Percentiles rank a stretch among this genome's conserved stretches.
These are phyloP conservation scores for Candida coleopterorum DNA, from an alignment of 805 yeast genomes.

Conservation along the genomic window DNA sequence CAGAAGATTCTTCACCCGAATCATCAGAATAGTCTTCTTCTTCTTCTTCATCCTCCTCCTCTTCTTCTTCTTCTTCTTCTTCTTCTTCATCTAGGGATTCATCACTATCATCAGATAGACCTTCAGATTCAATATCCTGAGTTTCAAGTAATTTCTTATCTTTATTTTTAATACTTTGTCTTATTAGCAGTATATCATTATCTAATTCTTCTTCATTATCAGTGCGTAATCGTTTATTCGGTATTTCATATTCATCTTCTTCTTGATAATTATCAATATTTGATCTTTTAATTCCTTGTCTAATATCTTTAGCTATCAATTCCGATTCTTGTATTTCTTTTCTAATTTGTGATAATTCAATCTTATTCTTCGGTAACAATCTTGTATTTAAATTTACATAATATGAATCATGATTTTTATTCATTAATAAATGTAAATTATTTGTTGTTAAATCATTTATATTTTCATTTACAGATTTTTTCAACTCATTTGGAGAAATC, in stretches of 20 bases:
- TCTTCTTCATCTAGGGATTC: slow-evolving; percentile 9
- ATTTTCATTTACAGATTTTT: slow-evolving; percentile 6
- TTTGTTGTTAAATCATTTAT: slow-evolving; percentile 5
- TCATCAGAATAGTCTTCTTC: no score
- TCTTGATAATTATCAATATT: no score
- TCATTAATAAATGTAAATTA: background rate
- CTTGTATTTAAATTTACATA: slow-evolving; percentile 19
- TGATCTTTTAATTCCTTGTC: slow-evolving; percentile 1
- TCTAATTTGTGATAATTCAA: slow-evolving; percentile 30
- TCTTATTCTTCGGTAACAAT: slow-evolving; percentile 22
- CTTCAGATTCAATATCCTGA: no score
- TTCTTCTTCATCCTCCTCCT: slow-evolving; percentile 10
- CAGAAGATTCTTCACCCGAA: slow-evolving; percentile 9
- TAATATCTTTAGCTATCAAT: slow-evolving; percentile 1
- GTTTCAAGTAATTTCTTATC: slow-evolving; percentile 8
- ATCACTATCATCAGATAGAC: no score
- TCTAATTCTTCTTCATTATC: slow-evolving; percentile 18
- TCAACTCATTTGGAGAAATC: slow-evolving; percentile 15
- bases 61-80: slow-evolving; percentile 7
- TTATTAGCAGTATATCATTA: slow-evolving; percentile 18
- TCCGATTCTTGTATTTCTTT: slow-evolving; percentile 7
- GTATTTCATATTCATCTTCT: background rate
- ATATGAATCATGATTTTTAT: slow-evolving; percentile 14
- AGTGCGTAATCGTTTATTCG: slow-evolving; percentile 14
- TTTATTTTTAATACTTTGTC: slow-evolving; percentile 10